phyloP scores from a whole-genome alignment of 768 basidiomycete species.

The Mycena amicta region DNA sequence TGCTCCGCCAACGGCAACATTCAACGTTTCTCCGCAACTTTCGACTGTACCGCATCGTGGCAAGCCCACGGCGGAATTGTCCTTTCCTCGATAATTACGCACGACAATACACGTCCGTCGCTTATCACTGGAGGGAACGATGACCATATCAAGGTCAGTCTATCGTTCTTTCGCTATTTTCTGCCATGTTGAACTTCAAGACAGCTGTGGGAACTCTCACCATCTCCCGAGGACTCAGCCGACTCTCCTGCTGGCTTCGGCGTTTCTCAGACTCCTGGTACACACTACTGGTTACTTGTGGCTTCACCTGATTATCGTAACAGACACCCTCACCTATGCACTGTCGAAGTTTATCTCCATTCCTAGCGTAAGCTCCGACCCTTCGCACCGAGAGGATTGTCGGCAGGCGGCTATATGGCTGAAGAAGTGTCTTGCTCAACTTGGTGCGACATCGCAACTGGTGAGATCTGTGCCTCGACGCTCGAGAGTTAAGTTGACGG shows the following conservation, averaged over 20 bases:
- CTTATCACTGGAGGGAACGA: conserved; percentile 87
- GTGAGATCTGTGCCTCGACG: conserved; percentile 41
- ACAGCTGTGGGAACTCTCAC: conserved; percentile 58
- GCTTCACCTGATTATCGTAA: not conserved
- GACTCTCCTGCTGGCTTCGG: conserved; percentile 16
- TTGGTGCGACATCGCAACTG: conserved; percentile 82
- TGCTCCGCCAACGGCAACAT: conserved; percentile 69
- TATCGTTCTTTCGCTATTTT: not conserved
- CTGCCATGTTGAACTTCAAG: not conserved
- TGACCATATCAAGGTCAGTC: conserved; percentile 72
- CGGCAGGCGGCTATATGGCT: conserved; percentile 93
- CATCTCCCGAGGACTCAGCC: conserved; percentile 27
- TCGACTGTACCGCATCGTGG: conserved; percentile 86
- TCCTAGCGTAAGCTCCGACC: conserved; percentile 77
- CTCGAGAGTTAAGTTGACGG: not conserved
- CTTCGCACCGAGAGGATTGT: conserved; percentile 79
- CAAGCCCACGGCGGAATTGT: conserved; percentile 78
- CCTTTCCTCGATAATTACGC: conserved; percentile 72
- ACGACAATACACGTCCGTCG: conserved; percentile 34
- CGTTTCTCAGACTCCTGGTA: conserved; percentile 28
- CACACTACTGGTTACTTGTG: not conserved
- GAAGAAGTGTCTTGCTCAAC: conserved; percentile 82
- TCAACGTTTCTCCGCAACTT: conserved; percentile 81
- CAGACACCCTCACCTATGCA: conserved; percentile 77
- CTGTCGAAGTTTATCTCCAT: conserved; percentile 86